Evolutionary conservation across 345 rosid genomes (phyloP).

Genomic region (Populus davidiana): DNA sequence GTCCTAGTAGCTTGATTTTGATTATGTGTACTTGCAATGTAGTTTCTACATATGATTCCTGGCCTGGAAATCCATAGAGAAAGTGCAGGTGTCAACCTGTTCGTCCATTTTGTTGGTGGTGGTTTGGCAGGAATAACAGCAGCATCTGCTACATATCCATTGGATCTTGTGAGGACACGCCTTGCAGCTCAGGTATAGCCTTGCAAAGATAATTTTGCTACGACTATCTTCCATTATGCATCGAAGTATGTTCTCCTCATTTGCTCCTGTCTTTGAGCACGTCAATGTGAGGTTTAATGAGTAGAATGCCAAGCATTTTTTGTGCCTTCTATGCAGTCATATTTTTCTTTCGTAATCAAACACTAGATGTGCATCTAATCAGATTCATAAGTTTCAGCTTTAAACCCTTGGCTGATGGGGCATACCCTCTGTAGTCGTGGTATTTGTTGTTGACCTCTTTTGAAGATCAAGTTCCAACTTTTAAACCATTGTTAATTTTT

Average conservation of each 20-base stretch:
- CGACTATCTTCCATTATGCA: neutral
- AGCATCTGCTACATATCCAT: slow-evolving; percentile 81
- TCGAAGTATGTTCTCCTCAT: neutral
- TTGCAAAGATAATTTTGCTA: neutral
- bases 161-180: slow-evolving; percentile 97
- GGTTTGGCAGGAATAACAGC: slow-evolving; percentile 96
- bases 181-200: slow-evolving; percentile 82
- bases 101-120: slow-evolving; percentile 75
- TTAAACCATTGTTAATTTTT: neutral
- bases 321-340: too few species aligned
- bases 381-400: neutral
- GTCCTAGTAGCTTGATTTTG: slow-evolving; percentile 2
- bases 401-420: neutral
- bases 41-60: slow-evolving; percentile 50
- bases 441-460: neutral
- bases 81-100: slow-evolving; percentile 33
- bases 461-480: neutral
- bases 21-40: slow-evolving; percentile 22
- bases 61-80: slow-evolving; percentile 37
- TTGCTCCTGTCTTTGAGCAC: neutral
- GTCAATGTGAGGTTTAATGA: neutral
- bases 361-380: neutral
- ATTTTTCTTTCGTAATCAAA: too few species aligned
- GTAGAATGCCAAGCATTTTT: neutral
- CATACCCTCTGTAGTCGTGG: too few species aligned